Evolutionary conservation across 208 protist species (phyloP), one percentile per base, ranked within the genome.

Genomic region (Leishmania major): DNA sequence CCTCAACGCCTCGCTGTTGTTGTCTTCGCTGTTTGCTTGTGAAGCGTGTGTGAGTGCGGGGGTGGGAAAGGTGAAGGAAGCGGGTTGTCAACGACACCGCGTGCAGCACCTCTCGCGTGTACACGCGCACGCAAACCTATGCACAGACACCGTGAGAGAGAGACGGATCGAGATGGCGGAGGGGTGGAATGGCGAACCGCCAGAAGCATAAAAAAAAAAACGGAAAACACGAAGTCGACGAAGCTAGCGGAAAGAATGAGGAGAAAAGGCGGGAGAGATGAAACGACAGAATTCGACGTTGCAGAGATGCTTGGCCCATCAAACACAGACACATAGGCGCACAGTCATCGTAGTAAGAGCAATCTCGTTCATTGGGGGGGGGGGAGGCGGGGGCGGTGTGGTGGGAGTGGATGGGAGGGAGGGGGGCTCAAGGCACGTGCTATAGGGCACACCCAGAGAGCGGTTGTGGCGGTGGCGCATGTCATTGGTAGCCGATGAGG

Each of bases 211-310:
- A 70, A 71, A 40, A 71, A 70, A 40, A 70, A 71, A 17, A 45
- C 13, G 1, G 31, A 71, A 71, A 71, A 45, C 66, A 71, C 15
- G 17, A 45, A 71, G 31, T 37, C n/a, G 35, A 71, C 37, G 4
- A 47, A 19, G 66, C 17, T 3, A 22, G 10, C 6, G 35, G 66
- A 40, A 45, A 35, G 28, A 70, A 73, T 47, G 59, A 28, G 28
- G 28, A 10, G 57, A 62, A 13, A 25, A 62, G 28, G 57, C 15
- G 8, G 73, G 43, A 79, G 79, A 55, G 60, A 85, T 71, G 79
- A 25, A 77, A 79, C 75, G 55, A 57, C 4, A 45, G 66, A 71
- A 17, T 47, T 73, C 6, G 19, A 28, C 37, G 66, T 31, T 43
- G 40, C 40, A 69, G 28, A 40, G 13, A 37, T 15, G n/a, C 22